phyloP scores from a whole-genome alignment of 176 grass and related monocot species.

The Carex myosuroides region DNA sequence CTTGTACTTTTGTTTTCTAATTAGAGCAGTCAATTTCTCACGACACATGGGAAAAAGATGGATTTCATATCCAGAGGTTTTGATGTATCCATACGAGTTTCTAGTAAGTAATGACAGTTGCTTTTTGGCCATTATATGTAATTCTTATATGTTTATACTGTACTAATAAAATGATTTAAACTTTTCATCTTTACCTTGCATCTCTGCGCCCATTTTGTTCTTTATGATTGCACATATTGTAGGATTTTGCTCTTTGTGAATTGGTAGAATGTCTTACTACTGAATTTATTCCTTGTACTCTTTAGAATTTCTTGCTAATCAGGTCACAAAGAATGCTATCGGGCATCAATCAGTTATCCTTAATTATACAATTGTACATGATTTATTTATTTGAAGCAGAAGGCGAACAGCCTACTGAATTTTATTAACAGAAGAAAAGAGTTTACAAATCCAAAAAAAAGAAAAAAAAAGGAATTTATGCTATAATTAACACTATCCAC shows the following conservation, averaged over 20 bases:
- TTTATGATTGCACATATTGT: neutral
- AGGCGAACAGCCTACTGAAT: too few relatives aligned
- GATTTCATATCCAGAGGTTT: neutral
- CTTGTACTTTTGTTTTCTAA: neutral
- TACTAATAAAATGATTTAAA: conserved; percentile 4
- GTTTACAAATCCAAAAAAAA: too few relatives aligned
- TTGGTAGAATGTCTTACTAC: neutral
- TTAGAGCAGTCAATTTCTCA: neutral
- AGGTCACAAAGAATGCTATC: neutral
- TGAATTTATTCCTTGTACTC: neutral
- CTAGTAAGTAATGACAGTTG: neutral
- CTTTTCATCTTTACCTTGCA: neutral
- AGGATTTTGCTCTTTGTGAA: neutral
- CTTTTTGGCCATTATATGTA: neutral
- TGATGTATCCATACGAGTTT: conserved; percentile 21
- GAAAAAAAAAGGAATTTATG: too few relatives aligned
- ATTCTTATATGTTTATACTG: conserved; percentile 6
- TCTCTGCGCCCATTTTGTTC: neutral
- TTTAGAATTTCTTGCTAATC: neutral
- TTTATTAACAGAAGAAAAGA: too few relatives aligned
- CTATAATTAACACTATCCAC: neutral
- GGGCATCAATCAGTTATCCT: neutral
- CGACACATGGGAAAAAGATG: neutral
- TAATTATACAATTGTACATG: neutral
- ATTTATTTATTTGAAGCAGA: neutral